A percentile compares a stretch with the other conserved stretches of the same genome.
These are phyloP conservation scores for Helianthus annuus DNA, from an alignment of 129 eudicot genomes.

Conservation along the genomic window DNA sequence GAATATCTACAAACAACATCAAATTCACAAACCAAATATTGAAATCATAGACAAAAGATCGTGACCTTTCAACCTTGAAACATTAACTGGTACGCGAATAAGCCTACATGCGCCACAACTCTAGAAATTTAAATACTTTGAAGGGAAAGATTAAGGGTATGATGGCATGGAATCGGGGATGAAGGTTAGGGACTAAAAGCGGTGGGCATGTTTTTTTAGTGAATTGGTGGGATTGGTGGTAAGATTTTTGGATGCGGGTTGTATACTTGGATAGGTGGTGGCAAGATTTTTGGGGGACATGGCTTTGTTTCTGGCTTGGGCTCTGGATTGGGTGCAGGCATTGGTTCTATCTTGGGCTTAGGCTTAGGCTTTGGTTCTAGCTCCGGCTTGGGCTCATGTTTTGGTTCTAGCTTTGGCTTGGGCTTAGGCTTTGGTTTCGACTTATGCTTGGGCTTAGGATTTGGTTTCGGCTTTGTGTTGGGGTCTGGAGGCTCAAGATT, in stretches of 20 bases:
- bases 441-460: too few species aligned
- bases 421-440: too few species aligned
- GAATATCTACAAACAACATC: constrained; percentile 31
- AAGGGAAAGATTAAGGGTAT: constrained; percentile 23
- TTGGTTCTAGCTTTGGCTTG: constrained; percentile 23
- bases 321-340: constrained; percentile 16
- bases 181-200: constrained; percentile 33
- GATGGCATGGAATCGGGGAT: constrained; percentile 43
- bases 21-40: constrained; percentile 36
- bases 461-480: neutral
- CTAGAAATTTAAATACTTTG: constrained; percentile 16
- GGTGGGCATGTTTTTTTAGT: constrained; percentile 43
- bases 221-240: constrained; percentile 35
- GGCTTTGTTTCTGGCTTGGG: constrained; percentile 9
- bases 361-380: constrained; percentile 13
- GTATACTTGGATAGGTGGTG: constrained; percentile 28
- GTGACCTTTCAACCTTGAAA: constrained; percentile 10
- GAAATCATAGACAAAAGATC: constrained; percentile 6
- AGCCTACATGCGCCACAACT: constrained; percentile 26
- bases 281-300: constrained; percentile 23
- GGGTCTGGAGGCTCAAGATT: constrained; percentile 27
- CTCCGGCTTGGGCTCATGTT: neutral
- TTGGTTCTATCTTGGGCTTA: constrained; percentile 12
- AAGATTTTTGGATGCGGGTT: constrained; percentile 35
- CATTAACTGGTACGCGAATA: neutral